Conservation (phyloP, 495 filamentous ascomycete species). For the Terfezia boudieri region DNA sequence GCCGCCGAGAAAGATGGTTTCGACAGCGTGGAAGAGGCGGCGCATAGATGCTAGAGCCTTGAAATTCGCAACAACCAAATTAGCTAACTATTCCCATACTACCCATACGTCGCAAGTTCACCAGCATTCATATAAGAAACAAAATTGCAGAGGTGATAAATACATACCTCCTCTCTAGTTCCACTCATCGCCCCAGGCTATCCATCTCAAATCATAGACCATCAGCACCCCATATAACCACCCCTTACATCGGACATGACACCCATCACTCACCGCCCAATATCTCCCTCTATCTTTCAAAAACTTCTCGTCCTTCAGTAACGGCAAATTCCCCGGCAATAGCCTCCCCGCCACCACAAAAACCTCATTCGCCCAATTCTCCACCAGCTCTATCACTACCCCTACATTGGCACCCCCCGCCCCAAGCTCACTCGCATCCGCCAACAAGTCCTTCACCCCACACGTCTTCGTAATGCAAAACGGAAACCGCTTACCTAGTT, state of each 20-base stretch:
- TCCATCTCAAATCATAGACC: too few relatives aligned
- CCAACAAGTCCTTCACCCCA: too few relatives aligned
- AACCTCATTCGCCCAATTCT: slow-evolving; percentile 24
- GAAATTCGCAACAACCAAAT: slow-evolving; percentile 10
- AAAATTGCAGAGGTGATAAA: too few relatives aligned
- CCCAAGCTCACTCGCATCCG: slow-evolving; percentile 3
- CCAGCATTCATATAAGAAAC: too few relatives aligned
- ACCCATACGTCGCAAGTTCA: too few relatives aligned
- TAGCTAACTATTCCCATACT: too few relatives aligned
- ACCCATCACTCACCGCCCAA: slow-evolving; percentile 1
- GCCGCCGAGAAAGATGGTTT: slow-evolving; percentile 31
- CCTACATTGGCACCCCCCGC: slow-evolving; percentile 4
- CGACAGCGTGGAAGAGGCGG: slow-evolving; percentile 26
- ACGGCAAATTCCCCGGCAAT: slow-evolving; percentile 26
- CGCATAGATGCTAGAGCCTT: slow-evolving; percentile 27
- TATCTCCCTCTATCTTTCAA: slow-evolving; percentile 30
- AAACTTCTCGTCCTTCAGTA: slow-evolving; percentile 30
- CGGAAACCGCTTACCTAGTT: slow-evolving; percentile 29
- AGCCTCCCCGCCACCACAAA: slow-evolving; percentile 26
- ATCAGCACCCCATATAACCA: too few relatives aligned
- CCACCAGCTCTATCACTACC: slow-evolving; percentile 12
- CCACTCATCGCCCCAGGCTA: too few relatives aligned
- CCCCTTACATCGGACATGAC: too few relatives aligned
- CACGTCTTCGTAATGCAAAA: slow-evolving; percentile 7
- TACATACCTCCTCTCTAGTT: too few relatives aligned